Percentiles rank a stretch among this genome's conserved stretches.
These are phyloP conservation scores for Truncatella angustata DNA, from an alignment of 2,329 filamentous ascomycete genomes.

Conservation along the genomic window DNA sequence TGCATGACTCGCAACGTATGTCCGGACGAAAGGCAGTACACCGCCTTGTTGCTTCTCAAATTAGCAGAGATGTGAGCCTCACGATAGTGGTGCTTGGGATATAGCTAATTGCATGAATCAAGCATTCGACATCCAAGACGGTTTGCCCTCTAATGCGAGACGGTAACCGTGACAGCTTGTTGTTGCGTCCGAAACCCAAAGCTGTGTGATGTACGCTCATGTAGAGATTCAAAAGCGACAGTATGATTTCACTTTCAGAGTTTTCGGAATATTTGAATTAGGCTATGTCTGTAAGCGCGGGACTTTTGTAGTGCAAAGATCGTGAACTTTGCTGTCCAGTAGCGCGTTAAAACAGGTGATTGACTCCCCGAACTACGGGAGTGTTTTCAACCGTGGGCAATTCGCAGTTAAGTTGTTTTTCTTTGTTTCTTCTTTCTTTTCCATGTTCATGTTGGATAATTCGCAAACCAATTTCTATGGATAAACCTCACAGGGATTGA, in stretches of 20 bases:
- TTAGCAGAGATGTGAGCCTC: neutral
- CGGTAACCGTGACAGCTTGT: neutral
- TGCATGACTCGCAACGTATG: constrained; percentile 3
- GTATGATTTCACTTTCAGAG: neutral
- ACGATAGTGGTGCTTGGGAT: neutral
- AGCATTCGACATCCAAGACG: neutral
- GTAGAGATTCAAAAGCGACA: neutral
- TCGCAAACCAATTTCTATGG: too few species aligned
- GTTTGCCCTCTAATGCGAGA: neutral
- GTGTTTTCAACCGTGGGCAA: too few species aligned
- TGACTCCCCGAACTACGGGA: too few species aligned
- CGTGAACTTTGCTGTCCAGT: too few species aligned
- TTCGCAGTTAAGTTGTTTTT: too few species aligned
- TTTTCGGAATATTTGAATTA: too few species aligned
- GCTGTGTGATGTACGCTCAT: neutral
- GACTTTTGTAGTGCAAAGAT: too few species aligned
- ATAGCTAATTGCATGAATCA: constrained; percentile 1
- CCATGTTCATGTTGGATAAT: too few species aligned
- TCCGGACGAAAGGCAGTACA: neutral
- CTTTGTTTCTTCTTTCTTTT: too few species aligned
- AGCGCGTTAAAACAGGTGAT: too few species aligned
- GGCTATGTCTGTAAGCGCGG: too few species aligned
- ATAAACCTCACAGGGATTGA: too few species aligned
- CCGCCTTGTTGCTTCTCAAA: neutral
- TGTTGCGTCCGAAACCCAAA: neutral